Evolutionary conservation across 2,329 filamentous ascomycete genomes (phyloP), one percentile per base, ranked within the genome.

Genomic region (Trichoderma sp.): DNA sequence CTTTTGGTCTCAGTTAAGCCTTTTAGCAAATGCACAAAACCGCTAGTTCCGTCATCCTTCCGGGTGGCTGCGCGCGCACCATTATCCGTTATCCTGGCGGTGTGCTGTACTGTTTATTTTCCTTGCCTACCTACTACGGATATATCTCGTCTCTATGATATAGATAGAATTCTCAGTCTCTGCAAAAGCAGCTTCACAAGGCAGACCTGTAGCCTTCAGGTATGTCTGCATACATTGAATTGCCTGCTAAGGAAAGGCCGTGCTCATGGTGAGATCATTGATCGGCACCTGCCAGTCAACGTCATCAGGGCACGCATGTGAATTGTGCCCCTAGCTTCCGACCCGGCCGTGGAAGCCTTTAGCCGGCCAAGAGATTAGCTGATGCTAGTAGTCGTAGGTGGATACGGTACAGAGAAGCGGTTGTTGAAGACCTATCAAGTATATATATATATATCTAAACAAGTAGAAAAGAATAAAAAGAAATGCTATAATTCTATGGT

Each of bases 211-310:
- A 34, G 52, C 52, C 26, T 7, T 37, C 3, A 8, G 18, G 32
- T 37, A 24, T 21, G 13, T 21, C 24, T 43, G 10, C 32, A 43
- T 21, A n/a, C 5, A 43, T 43, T 8, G 39, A 43, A 43, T 43
- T 43, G 39, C 39, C 39, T 43, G 3, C 16, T 43, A 43, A 43
- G 39, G 39, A 59, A 21, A 24, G 39, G 21, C 16, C 2, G 26
- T 6, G 18, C 52, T 68, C 55, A 55, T 60, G 49, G 61, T 68
- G 66, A 68, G 56, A 68, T 68, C 66, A 68, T 56, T 46, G 32
- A 55, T 59, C 46, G 30, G 34, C 56, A 60, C 28, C 46, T 49
- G 59, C 51, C 21, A 34, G 59, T 34, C 24, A 61, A 68, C 66
- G 66, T 68, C 59, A 63, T 68, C 59, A 63, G 24, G 18, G 21